Base-by-base conservation (phyloP, 441 rosid genomes). In the Gossypium gossypioides region DNA sequence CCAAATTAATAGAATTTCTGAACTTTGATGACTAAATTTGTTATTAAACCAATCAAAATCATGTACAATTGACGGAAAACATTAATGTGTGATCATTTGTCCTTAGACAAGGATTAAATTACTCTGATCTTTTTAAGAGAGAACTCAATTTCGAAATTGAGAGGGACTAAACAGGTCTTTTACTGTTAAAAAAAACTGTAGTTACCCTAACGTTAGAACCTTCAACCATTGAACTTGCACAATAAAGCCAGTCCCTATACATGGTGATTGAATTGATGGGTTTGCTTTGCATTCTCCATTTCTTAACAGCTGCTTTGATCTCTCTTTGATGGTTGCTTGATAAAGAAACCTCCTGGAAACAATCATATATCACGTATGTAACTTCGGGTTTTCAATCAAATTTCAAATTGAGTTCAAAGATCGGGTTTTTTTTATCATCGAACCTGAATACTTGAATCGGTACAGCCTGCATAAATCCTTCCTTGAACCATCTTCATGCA, bases 391-490 rank as follows among this genome's bases (percentile, higher is more conserved):
- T 77, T 69, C 34, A 15, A 29, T 32, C 60, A 19, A 16, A 12
- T 56, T 74, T 68, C 66, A 57, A 27, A 44, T 63, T 13, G 68
- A 58, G 54, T 40, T 40, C 2, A 9, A 62, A 58, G 52, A 50
- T 12, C 21, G 16, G 40, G 40, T 34, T 34, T 34, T 34, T 34
- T 34, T 68, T 22, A 63, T 44, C 12, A 66, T 61, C 77, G 15
- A 29, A 93, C 98, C 92, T 85, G 93, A 78, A 92, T 87, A 85
- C 99, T 89, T 72, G 97, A 89, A 82, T 94, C 97, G 55, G 13
- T 69, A 80, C 97, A 89, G 73, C 99, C 97, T 3, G 81, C 58
- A 18, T 89, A 94, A 60, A 90, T 80, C 84, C 86, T 94, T 79
- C 94, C 97, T 66, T 82, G 89, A 1, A 80, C 29, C 68, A 81